These are phyloP conservation scores for Astragalus membranaceus DNA, from an alignment of 306 rosid species.

Conservation along the genomic window DNA sequence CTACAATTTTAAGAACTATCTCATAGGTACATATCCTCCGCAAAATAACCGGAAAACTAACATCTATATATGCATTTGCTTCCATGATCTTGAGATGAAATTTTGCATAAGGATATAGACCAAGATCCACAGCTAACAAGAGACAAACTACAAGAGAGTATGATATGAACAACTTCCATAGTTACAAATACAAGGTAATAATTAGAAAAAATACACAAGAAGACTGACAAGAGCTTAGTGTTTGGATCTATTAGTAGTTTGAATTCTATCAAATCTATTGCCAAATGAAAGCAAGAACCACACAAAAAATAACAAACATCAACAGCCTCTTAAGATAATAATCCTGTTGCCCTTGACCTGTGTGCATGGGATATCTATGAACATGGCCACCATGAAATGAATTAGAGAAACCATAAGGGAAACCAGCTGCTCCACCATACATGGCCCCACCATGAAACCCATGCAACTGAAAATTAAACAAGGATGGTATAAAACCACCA, in stretches of 20 bases:
- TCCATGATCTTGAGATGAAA: not conserved
- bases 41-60: not conserved
- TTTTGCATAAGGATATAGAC: constrained; percentile 9
- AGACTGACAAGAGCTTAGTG: constrained; percentile 21
- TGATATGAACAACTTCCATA: constrained; percentile 27
- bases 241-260: constrained; percentile 15
- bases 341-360: constrained; percentile 67
- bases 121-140: constrained; percentile 15
- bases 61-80: not conserved
- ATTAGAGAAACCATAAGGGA: constrained; percentile 58
- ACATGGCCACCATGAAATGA: constrained; percentile 52
- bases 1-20: not conserved
- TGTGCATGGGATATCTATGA: constrained; percentile 42
- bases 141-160: constrained; percentile 10
- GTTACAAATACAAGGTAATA: not conserved
- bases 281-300: constrained; percentile 58
- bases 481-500: constrained; percentile 72
- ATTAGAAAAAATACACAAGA: not conserved
- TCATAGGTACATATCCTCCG: not conserved
- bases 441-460: constrained; percentile 58
- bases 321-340: constrained; percentile 64
- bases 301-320: constrained; percentile 45
- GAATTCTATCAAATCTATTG: constrained; percentile 39
- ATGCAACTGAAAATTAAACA: constrained; percentile 67
- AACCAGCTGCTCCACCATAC: constrained; percentile 54